phyloP scores from a whole-genome alignment of 371 early-diverging fungal genomes.

The Actinomucor elegans region DNA sequence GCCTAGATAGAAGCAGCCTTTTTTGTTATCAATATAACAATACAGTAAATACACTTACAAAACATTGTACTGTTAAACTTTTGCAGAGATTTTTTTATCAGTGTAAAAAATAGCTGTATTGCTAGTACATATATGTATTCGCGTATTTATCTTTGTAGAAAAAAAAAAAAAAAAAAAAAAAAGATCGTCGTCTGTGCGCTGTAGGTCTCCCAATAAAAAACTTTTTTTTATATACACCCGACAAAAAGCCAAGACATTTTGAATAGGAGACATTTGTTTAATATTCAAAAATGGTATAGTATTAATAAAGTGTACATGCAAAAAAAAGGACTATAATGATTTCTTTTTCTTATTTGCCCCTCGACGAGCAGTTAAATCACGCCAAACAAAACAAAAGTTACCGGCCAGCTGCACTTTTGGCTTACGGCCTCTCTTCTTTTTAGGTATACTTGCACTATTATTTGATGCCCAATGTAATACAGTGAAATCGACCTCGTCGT shows the following conservation, averaged over 20 bases:
- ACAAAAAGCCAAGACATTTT: no score
- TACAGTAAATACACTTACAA: no score
- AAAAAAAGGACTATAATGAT: neutral
- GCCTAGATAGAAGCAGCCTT: no score
- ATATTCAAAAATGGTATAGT: neutral
- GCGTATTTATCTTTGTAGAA: no score
- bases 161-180: no score
- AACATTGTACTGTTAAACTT: no score
- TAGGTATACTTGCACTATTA: conserved; percentile 37
- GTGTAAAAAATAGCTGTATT: no score
- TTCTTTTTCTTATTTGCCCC: conserved; percentile 28
- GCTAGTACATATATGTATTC: no score
- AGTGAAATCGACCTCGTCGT: neutral
- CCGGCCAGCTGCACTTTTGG: conserved; percentile 48
- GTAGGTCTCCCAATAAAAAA: neutral
- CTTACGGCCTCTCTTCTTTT: conserved; percentile 49
- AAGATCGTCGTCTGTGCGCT: conserved; percentile 9
- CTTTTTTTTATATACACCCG: neutral
- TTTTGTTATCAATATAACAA: no score
- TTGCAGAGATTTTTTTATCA: no score
- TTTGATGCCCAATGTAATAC: conserved; percentile 19
- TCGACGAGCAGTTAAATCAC: conserved; percentile 40
- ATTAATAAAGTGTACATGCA: neutral
- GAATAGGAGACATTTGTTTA: neutral
- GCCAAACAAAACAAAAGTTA: conserved; percentile 54